Conservation (phyloP, 257 asterid species). For the Ajuga chamaepitys region DNA sequence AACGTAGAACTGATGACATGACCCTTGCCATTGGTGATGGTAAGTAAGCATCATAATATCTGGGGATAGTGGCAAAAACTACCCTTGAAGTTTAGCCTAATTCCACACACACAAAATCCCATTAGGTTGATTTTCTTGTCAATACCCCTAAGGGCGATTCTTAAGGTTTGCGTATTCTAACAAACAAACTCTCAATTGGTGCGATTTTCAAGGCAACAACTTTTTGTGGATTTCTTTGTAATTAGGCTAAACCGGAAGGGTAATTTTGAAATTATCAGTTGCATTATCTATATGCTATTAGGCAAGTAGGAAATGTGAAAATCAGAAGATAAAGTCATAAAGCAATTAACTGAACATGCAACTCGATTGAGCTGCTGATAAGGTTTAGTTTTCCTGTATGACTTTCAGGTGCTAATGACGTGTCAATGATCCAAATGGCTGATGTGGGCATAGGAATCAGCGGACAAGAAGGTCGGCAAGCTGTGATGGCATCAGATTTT, state of each 20-base stretch:
- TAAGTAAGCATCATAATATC: conserved; percentile 41
- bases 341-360: not conserved
- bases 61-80: too few relatives aligned
- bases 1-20: conserved; percentile 76
- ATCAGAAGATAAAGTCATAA: not conserved
- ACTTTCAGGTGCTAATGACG: conserved; percentile 91
- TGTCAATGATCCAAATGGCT: conserved; percentile 99
- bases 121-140: too few relatives aligned
- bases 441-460: conserved; percentile 99
- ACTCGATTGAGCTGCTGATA: not conserved
- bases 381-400: not conserved
- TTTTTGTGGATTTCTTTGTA: too few relatives aligned
- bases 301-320: not conserved
- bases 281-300: too few relatives aligned
- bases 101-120: too few relatives aligned
- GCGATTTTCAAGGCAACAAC: too few relatives aligned
- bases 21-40: conserved; percentile 99
- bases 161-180: too few relatives aligned
- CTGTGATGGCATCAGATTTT: conserved; percentile 99
- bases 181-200: too few relatives aligned
- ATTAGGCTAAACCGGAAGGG: too few relatives aligned
- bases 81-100: too few relatives aligned
- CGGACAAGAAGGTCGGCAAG: conserved; percentile 99
- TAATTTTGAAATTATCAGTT: too few relatives aligned
- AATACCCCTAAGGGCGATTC: too few relatives aligned